Evolutionary conservation across 2,329 filamentous ascomycete species (phyloP), one percentile per base, ranked within the genome.

Genomic region (Diaporthe australafricana): DNA sequence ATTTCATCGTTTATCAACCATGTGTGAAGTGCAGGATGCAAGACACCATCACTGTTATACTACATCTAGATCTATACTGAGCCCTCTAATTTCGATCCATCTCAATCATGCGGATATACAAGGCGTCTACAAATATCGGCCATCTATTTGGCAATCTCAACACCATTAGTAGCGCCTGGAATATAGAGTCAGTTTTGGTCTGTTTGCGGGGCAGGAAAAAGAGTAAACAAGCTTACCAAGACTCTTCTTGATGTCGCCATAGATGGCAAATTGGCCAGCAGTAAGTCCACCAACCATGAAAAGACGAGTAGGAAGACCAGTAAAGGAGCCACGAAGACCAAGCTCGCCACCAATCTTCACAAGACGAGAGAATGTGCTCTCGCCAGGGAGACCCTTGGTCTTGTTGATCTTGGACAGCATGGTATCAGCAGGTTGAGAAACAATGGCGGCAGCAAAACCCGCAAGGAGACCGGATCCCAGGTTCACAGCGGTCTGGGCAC

Each of bases 331-430:
- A 77, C 86, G 86, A 80, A 93, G 74, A 81, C 91, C 91, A 75
- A 93, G 89, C 83, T 93, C 91, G 80, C 88, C 88, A 75, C 84
- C 91, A 80, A 93, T 93, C 88, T 93, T 93, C 84, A 92, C 84
- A 76, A 93, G 82, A 81, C 91, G 89, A 81, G 84, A 86, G 79
- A 87, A 87, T 76, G 90, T 93, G 78, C 91, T 87, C 85, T 93
- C 91, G 83, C 91, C 91, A 70, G 91, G 91, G 70, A 88, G 84
- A 82, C 90, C 91, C 76, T 90, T 89, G 82, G 90, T 91, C 89
- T 93, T 93, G 90, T 93, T 93, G 87, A 93, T 93, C 88, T 93
- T 93, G 83, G 87, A 90, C 76, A 93, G 88, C 91, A 93, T 93
- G 78, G 91, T 93, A 81, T 93, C 91, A 79, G 91, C 91, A 76